A percentile compares a stretch with the other conserved stretches of the same genome.
phyloP scores from a whole-genome alignment of 2,329 filamentous ascomycete species.

The Arthrobotrys sinensis region DNA sequence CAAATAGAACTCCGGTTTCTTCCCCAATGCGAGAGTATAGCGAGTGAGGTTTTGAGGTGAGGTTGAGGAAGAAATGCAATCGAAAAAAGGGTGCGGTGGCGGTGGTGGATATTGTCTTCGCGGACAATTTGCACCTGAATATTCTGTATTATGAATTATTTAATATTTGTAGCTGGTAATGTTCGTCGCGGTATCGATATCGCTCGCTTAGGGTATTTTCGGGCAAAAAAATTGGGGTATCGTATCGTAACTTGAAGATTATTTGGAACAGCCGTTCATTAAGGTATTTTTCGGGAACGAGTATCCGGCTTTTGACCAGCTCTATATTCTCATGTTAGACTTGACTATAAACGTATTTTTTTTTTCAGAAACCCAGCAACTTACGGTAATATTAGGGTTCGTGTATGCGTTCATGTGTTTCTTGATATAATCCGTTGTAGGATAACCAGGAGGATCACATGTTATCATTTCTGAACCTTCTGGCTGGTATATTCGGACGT shows the following conservation, averaged over 20 bases:
- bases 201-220: slow-evolving; percentile 7
- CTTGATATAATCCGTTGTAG: slow-evolving; percentile 78
- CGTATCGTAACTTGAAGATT: slow-evolving; percentile 24
- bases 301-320: slow-evolving; percentile 56
- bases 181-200: slow-evolving; percentile 24
- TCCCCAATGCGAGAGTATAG: slow-evolving; percentile 24
- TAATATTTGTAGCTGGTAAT: slow-evolving; percentile 13
- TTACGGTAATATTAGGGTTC: slow-evolving; percentile 77
- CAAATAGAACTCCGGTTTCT: slow-evolving; percentile 45
- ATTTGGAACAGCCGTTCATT: slow-evolving; percentile 51
- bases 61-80: slow-evolving; percentile 26
- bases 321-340: slow-evolving; percentile 34
- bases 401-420: slow-evolving; percentile 75
- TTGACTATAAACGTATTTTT: neutral
- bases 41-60: neutral
- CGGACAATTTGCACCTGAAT: neutral
- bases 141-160: slow-evolving; percentile 22
- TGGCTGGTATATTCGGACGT: slow-evolving; percentile 73
- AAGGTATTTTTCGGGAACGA: slow-evolving; percentile 53
- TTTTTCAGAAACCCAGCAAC: slow-evolving; percentile 69
- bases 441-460: slow-evolving; percentile 78
- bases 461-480: slow-evolving; percentile 72
- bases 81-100: neutral
- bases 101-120: neutral
- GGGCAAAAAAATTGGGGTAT: neutral